Base-by-base conservation (phyloP, 75 land plant genomes). In the Selaginella moellendorffii region DNA sequence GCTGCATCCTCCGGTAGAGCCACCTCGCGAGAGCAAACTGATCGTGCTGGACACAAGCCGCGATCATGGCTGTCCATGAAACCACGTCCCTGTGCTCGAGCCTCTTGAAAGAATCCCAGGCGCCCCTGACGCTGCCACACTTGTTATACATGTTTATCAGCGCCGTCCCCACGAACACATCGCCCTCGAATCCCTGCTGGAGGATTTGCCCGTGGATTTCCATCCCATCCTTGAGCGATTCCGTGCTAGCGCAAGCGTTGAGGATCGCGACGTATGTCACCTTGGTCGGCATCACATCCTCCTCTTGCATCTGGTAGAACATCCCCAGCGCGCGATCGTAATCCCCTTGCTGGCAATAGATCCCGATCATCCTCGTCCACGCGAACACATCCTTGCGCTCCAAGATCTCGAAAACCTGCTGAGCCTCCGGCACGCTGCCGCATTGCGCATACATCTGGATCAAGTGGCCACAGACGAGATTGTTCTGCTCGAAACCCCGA, bases 261-360 rank as follows among this genome's bases (percentile, higher is more conserved):
- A 63, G 21, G 22, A 30, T 29, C 14, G 65, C 30, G 30, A 31
- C 65, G 21, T 63, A 63, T 26, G 65, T 63, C 30, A 63, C 21
- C 2, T 19, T 30, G 10, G 65, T 29, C 10, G 65, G 65, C 46
- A 36, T 14, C 46, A 36, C 46, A 5, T 36, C 46, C 5, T 36
- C 46, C 46, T 36, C 46, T 36, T 36, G 46, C 46, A 36, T 36
- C 46, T 36, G 5, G 46, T 36, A 36, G 46, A 36, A 36, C 46
- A 36, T 5, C 5, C 14, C 10, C 14, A 36, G 46, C 14, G 46
- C 46, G 46, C 5, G 14, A 5, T 36, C 46, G 14, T 5, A 36
- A 5, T 36, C 10, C 14, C 46, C 46, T 5, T 36, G 46, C 14
- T 36, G 46, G 46, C 46, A 36, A 14, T 36, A 36, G 5, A 14